phyloP scores from a whole-genome alignment of 169 alveolate species.

The Perkinsus marinus region DNA sequence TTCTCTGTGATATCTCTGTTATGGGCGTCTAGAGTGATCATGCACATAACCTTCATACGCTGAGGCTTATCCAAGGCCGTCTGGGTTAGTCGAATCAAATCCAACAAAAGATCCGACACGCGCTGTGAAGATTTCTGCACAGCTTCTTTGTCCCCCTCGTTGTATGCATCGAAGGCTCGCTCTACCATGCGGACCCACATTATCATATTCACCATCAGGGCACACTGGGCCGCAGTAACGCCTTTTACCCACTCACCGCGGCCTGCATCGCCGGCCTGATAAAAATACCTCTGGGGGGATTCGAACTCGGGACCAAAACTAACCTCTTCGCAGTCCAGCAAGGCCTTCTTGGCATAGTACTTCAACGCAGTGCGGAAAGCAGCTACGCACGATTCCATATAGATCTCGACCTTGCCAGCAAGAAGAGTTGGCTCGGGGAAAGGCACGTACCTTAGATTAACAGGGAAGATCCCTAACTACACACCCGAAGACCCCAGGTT shows the following conservation, averaged over 20 bases:
- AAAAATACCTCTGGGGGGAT: not conserved
- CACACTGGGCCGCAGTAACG: conserved; percentile 49
- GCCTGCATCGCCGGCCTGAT: not conserved
- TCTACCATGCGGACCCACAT: conserved; percentile 67
- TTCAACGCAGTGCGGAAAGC: conserved; percentile 57
- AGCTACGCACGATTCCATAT: conserved; percentile 72
- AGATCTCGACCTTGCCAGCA: conserved; percentile 76
- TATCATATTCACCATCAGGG: conserved; percentile 69
- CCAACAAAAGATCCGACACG: conserved; percentile 54
- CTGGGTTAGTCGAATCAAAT: conserved; percentile 72
- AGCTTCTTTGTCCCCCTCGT: conserved; percentile 47
- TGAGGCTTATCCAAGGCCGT: conserved; percentile 66
- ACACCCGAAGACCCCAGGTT: not conserved
- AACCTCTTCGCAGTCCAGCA: conserved; percentile 14
- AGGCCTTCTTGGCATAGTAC: conserved; percentile 49
- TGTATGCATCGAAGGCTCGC: conserved; percentile 43
- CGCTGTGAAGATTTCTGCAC: conserved; percentile 44
- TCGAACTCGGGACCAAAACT: not conserved
- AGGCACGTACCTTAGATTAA: conserved; percentile 32
- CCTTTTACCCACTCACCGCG: not conserved
- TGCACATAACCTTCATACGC: conserved; percentile 76
- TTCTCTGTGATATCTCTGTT: conserved; percentile 82
- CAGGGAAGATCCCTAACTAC: not conserved
- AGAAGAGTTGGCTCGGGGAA: conserved; percentile 66
- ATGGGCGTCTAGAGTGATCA: conserved; percentile 87